Conservation (phyloP, 73 alveolate species). For the Durusdinium trenchii region DNA sequence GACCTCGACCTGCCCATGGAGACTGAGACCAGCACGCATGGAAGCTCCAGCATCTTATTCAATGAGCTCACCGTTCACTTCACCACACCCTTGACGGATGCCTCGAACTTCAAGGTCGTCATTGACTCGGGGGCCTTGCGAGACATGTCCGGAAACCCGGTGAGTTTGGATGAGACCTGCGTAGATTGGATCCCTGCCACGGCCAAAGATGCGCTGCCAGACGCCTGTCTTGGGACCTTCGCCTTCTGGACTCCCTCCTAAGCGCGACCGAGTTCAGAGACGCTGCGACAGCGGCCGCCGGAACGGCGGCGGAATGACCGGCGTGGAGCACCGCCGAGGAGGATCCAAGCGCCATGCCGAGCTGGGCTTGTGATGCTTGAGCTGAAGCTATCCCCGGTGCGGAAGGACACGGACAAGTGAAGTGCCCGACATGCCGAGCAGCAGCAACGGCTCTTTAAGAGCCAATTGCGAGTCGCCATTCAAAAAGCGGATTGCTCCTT, state of each 20-base stretch:
- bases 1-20: constrained; percentile 13
- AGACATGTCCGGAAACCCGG: not conserved
- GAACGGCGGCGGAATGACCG: too few relatives aligned
- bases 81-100: not conserved
- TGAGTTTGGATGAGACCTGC: constrained; percentile 22
- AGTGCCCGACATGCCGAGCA: too few relatives aligned
- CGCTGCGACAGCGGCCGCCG: too few relatives aligned
- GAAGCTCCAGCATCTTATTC: not conserved
- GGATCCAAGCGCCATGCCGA: too few relatives aligned
- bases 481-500: too few relatives aligned
- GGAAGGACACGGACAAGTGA: too few relatives aligned
- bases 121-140: constrained; percentile 28
- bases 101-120: constrained; percentile 35
- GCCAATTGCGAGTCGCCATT: too few relatives aligned
- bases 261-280: not conserved
- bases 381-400: too few relatives aligned
- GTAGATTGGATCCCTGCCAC: not conserved
- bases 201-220: constrained; percentile 4
- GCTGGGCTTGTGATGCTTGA: too few relatives aligned
- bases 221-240: constrained; percentile 28
- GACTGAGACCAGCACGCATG: not conserved
- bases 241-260: constrained; percentile 29
- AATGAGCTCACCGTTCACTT: not conserved
- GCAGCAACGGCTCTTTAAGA: too few relatives aligned
- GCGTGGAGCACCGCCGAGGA: too few relatives aligned